Conservation (phyloP, 2,329 filamentous ascomycete species). For the Trichoderma sp. region DNA sequence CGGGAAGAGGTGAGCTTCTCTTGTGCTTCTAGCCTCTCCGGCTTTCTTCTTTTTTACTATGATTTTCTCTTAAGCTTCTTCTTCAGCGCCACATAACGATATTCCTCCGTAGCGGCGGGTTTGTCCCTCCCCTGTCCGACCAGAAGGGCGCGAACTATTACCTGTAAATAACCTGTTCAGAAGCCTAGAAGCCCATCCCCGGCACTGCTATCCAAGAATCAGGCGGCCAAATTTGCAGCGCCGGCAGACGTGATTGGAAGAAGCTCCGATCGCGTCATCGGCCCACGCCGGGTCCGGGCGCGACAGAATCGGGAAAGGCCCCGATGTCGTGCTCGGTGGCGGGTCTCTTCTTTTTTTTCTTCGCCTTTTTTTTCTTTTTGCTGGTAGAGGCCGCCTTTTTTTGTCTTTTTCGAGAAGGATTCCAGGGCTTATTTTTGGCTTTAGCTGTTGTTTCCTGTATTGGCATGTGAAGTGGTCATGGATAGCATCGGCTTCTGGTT, state of each 20-base stretch:
- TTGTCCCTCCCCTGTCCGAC: not conserved
- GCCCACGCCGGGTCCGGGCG: conserved; percentile 16
- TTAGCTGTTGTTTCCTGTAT: not conserved
- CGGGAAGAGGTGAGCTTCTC: not conserved
- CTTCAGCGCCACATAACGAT: not conserved
- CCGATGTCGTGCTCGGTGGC: conserved; percentile 17
- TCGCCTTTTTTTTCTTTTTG: not conserved
- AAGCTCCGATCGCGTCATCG: conserved; percentile 28
- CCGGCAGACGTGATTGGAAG: conserved; percentile 22
- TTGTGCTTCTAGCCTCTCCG: not conserved
- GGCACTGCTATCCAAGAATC: not conserved
- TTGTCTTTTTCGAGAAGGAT: conserved; percentile 1
- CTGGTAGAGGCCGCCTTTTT: not conserved
- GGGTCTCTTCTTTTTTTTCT: not conserved
- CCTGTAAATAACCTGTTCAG: not conserved
- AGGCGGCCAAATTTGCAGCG: conserved; percentile 20
- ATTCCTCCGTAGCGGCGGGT: not conserved
- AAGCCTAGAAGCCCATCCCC: not conserved
- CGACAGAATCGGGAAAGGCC: conserved; percentile 18
- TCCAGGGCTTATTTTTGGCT: not conserved
- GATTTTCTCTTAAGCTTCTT: not conserved
- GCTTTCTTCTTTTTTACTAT: not conserved
- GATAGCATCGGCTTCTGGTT: conserved; percentile 9
- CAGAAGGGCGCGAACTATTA: not conserved
- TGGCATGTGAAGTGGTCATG: not conserved